Evolutionary conservation across 192 early-diverging fungal genomes (phyloP).

Genomic region (Linnemannia elongata): DNA sequence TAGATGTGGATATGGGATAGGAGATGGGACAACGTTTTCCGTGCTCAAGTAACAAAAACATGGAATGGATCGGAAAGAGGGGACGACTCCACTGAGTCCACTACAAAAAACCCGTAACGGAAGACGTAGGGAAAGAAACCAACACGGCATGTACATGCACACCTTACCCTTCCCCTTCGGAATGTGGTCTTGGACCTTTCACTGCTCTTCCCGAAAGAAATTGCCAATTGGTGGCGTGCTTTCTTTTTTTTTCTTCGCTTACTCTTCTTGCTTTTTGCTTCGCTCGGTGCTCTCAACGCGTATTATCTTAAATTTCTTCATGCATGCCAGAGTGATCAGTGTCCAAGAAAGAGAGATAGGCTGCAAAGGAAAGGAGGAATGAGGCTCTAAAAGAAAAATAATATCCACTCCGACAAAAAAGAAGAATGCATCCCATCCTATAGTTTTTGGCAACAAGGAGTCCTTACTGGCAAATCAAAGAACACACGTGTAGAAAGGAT

Average conservation of each 20-base stretch:
- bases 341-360: background rate
- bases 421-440: background rate
- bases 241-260: background rate
- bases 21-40: background rate
- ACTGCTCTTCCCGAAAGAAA: background rate
- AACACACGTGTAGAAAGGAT: background rate
- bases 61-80: background rate
- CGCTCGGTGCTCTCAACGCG: background rate
- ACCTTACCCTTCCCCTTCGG: background rate
- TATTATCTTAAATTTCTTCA: background rate
- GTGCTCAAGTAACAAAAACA: background rate
- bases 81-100: background rate
- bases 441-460: background rate
- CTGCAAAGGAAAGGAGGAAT: background rate
- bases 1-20: background rate
- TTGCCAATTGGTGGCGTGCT: slow-evolving; percentile 7
- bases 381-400: background rate
- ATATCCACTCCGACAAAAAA: background rate
- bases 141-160: background rate
- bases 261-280: background rate
- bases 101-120: background rate
- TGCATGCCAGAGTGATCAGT: background rate
- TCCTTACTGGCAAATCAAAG: background rate
- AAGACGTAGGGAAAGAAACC: background rate
- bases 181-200: background rate